These are phyloP conservation scores for Aspergillus cristatus DNA, from an alignment of 495 filamentous ascomycete genomes.

Conservation along the genomic window DNA sequence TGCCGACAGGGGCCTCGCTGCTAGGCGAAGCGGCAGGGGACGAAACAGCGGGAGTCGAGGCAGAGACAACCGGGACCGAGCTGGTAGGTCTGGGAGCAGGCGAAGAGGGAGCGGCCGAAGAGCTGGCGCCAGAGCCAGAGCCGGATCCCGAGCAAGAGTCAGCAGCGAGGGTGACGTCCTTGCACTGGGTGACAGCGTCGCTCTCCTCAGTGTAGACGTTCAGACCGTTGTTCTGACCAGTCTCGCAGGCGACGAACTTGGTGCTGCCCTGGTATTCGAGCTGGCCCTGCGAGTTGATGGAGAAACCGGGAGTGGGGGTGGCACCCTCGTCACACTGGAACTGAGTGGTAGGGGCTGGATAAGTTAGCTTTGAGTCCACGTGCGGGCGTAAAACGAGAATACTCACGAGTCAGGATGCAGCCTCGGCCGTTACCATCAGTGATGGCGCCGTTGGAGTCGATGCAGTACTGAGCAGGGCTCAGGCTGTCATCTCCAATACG, in stretches of 20 bases:
- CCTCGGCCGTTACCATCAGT: constrained; percentile 44
- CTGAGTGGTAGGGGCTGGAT: constrained; percentile 45
- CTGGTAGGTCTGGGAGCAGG: constrained; percentile 2
- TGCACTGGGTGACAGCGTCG: constrained; percentile 35
- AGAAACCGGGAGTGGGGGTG: constrained; percentile 35
- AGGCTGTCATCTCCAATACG: constrained; percentile 40
- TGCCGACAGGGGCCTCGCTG: neutral
- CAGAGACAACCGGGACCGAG: constrained; percentile 4
- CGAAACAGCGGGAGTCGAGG: neutral
- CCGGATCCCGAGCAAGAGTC: constrained; percentile 35
- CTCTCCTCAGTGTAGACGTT: constrained; percentile 46
- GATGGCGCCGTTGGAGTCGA: constrained; percentile 38
- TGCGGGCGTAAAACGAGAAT: neutral
- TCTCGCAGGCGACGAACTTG: constrained; percentile 46
- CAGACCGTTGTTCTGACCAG: constrained; percentile 35
- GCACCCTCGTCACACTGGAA: constrained; percentile 56
- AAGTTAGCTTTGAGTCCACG: too few species aligned
- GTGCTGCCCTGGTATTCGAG: constrained; percentile 34
- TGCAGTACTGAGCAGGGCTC: constrained; percentile 33
- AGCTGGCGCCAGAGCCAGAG: constrained; percentile 10
- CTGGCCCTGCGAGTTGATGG: constrained; percentile 37
- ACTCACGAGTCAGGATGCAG: constrained; percentile 49
- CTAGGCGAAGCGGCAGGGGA: constrained; percentile 1
- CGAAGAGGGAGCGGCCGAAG: constrained; percentile 6
- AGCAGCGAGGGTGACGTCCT: constrained; percentile 36